phyloP scores from a whole-genome alignment of 2,329 filamentous ascomycete genomes.

The Rhytidhysteron rufulum region DNA sequence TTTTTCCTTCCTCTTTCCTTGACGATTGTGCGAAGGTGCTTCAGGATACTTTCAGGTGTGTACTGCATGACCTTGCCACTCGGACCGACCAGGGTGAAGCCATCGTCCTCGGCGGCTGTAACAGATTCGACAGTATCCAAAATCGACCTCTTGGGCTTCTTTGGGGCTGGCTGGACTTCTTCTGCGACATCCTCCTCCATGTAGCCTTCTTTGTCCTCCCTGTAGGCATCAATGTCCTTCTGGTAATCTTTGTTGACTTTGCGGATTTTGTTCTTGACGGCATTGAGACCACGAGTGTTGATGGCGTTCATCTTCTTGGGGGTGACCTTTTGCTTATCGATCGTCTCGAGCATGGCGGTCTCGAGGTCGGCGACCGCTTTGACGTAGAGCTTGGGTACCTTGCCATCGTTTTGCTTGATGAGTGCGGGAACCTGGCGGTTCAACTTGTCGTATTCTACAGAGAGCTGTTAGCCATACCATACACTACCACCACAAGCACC shows the following conservation, averaged over 20 bases:
- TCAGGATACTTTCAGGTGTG: conserved; percentile 96
- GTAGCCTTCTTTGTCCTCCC: conserved; percentile 78
- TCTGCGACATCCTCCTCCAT: conserved; percentile 83
- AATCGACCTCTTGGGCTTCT: conserved; percentile 45
- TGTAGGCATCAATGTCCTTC: conserved; percentile 80
- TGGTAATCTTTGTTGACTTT: conserved; percentile 97
- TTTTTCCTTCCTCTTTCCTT: conserved; percentile 99
- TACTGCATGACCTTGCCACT: conserved; percentile 87
- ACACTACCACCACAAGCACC: conserved; percentile 6
- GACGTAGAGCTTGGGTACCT: conserved; percentile 86
- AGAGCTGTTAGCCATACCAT: conserved; percentile 9
- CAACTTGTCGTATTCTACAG: conserved; percentile 85
- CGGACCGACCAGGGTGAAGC: conserved; percentile 83
- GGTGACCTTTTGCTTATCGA: conserved; percentile 92
- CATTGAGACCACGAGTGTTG: conserved; percentile 89
- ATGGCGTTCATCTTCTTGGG: conserved; percentile 99
- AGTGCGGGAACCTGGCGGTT: conserved; percentile 70
- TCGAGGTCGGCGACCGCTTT: conserved; percentile 91
- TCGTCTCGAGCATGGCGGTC: conserved; percentile 87
- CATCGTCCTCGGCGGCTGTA: conserved; percentile 67
- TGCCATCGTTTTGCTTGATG: conserved; percentile 59
- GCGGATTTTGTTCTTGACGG: conserved; percentile 96
- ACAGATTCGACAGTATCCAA: conserved; percentile 50
- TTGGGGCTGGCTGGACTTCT: conserved; percentile 54
- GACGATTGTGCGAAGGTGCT: conserved; percentile 88